Evolutionary conservation across 2,329 filamentous ascomycete genomes (phyloP), one percentile per base, ranked within the genome.

Genomic region (Stagonosporopsis cucurbitacearum): DNA sequence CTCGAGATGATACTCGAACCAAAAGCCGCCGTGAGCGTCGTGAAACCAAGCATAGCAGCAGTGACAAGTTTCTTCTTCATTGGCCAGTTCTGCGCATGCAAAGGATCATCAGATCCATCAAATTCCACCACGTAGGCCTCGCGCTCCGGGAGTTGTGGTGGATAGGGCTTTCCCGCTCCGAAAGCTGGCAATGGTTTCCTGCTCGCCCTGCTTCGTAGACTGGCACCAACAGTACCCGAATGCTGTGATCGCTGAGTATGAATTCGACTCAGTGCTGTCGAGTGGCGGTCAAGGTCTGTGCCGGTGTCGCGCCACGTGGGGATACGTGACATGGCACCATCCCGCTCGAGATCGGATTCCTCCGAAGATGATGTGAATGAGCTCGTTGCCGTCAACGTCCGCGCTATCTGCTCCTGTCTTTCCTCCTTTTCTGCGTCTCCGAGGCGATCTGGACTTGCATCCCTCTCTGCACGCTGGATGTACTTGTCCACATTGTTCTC

Each of bases 51-150:
- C 66, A 92, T 87, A 36, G 82, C 81, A 19, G 86, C 85, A 0
- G 88, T 90, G 4, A 84, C 65, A 35, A 92, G 45, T 86, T 96
- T 96, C 80, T 90, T 93, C 70, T 79, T 84, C 50, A 90, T 69
- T 0, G 89, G 83, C 92, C 92, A 96, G 73, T 96, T 96, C 77
- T 94, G 90, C 1, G 91, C 89, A 75, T 96, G 92, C 57, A 93
- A 70, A 2, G 92, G 92, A 68, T 96, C 92, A 61, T 92, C 83
- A 1, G 86, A 88, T 0, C 92, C 92, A 64, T 93, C 88, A 69
- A 96, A 96, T 36, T 84, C 90, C 39, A 93, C 90, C 0, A 57
- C 54, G 22, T 57, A 57, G 59, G 89, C 85, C 64, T 93, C 90
- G 64, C 83, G 81, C 13, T 87, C 85, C 2, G 89, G 89, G 37